A percentile compares a stretch with the other conserved stretches of the same genome.
phyloP scores from a whole-genome alignment of 768 basidiomycete species.

The Coprinopsis strossmayeri region DNA sequence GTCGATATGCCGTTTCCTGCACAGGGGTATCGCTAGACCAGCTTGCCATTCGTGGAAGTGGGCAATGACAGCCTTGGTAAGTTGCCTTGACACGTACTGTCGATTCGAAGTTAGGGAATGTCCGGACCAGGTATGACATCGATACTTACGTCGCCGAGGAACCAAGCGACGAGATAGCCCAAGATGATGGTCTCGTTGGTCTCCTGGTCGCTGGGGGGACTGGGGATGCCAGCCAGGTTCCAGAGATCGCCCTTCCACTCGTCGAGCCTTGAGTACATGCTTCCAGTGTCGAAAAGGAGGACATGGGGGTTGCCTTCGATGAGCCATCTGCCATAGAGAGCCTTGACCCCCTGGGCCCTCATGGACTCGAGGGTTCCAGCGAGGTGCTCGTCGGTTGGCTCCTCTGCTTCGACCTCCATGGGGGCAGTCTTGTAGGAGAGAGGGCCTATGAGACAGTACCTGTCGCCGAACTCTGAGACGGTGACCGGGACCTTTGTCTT shows the following conservation, averaged over 20 bases:
- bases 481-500: conserved; percentile 99
- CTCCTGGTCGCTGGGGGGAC: conserved; percentile 93
- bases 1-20: conserved; percentile 94
- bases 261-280: conserved; percentile 80
- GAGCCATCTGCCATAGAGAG: conserved; percentile 95
- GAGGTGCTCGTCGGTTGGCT: conserved; percentile 77
- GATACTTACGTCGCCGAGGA: conserved; percentile 86
- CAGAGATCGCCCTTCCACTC: conserved; percentile 99
- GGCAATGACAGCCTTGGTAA: conserved; percentile 82
- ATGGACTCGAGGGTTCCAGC: conserved; percentile 73
- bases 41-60: conserved; percentile 99
- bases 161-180: conserved; percentile 98
- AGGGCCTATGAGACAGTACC: conserved; percentile 96
- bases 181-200: conserved; percentile 98
- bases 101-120: conserved; percentile 6
- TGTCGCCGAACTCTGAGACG: conserved; percentile 89
- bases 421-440: conserved; percentile 97
- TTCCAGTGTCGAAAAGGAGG: conserved; percentile 92
- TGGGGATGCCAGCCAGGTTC: conserved; percentile 97
- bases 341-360: conserved; percentile 87
- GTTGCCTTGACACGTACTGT: conserved; percentile 78
- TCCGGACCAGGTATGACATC: conserved; percentile 6
- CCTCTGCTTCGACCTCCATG: conserved; percentile 96
- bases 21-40: conserved; percentile 89
- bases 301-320: conserved; percentile 96